Conservation (phyloP, 257 asterid genomes). For the Nemophila menziesii region DNA sequence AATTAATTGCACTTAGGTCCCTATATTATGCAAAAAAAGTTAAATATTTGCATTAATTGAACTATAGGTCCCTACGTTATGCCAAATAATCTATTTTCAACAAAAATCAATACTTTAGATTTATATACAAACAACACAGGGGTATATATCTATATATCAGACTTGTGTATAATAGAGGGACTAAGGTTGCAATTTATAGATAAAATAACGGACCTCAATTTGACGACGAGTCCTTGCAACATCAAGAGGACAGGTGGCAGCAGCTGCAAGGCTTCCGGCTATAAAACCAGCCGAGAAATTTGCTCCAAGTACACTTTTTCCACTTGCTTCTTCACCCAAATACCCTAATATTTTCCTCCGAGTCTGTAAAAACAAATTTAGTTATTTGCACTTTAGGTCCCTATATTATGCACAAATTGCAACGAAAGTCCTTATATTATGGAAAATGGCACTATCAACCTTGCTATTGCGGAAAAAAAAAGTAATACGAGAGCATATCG, state of each 20-base stretch:
- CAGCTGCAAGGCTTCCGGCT: slow-evolving; percentile 86
- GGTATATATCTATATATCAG: background rate
- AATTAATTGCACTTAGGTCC: background rate
- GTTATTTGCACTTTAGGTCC: too few species aligned
- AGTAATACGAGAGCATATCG: too few species aligned
- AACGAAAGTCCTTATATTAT: too few species aligned
- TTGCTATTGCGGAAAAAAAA: too few species aligned
- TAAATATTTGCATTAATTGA: too few species aligned
- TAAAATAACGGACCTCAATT: slow-evolving; percentile 63
- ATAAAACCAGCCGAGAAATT: slow-evolving; percentile 66
- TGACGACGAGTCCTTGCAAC: slow-evolving; percentile 80
- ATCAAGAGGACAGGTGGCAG: slow-evolving; percentile 65
- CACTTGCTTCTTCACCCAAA: slow-evolving; percentile 40
- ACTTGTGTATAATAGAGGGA: background rate
- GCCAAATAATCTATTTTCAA: background rate
- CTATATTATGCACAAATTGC: too few species aligned
- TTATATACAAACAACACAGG: background rate
- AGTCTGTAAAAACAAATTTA: slow-evolving; percentile 28
- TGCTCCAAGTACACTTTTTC: slow-evolving; percentile 43
- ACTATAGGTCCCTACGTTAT: background rate
- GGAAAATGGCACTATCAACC: too few species aligned
- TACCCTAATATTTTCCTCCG: slow-evolving; percentile 50
- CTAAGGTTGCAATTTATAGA: background rate
- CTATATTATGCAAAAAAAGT: background rate
- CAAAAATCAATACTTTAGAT: background rate